A percentile compares a stretch with the other conserved stretches of the same genome.
These are phyloP conservation scores for Auricularia heimuer DNA, from an alignment of 768 basidiomycete genomes.

Conservation along the genomic window DNA sequence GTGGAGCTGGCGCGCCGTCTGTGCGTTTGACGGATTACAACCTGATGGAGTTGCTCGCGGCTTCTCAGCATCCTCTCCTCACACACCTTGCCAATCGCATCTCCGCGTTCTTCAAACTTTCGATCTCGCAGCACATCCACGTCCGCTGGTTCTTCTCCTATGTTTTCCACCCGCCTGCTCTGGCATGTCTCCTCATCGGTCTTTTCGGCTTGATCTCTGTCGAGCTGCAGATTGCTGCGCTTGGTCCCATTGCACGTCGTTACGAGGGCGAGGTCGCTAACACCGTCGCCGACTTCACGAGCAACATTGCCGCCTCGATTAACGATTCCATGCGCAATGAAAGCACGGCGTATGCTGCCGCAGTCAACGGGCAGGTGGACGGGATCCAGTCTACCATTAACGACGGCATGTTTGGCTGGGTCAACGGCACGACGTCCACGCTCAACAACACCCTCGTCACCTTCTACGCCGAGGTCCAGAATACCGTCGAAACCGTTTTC, in stretches of 20 bases:
- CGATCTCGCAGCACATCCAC: constrained; percentile 50
- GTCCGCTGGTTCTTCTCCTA: constrained; percentile 86
- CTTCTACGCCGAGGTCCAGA: constrained; percentile 82
- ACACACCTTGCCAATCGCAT: constrained; percentile 52
- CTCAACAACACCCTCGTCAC: constrained; percentile 78
- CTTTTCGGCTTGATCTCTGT: constrained; percentile 80
- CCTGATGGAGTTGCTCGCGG: constrained; percentile 62
- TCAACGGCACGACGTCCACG: constrained; percentile 78
- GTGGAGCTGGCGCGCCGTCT: constrained; percentile 28
- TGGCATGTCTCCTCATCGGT: constrained; percentile 89
- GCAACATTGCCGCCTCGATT: constrained; percentile 61
- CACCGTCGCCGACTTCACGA: constrained; percentile 56
- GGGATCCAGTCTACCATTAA: constrained; percentile 69
- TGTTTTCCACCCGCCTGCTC: constrained; percentile 82
- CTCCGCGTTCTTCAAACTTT: constrained; percentile 40
- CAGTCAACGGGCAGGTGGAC: constrained; percentile 64
- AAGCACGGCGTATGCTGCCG: constrained; percentile 65
- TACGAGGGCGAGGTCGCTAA: constrained; percentile 54
- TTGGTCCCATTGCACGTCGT: constrained; percentile 60
- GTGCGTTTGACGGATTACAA: constrained; percentile 65
- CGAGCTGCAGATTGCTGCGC: constrained; percentile 74
- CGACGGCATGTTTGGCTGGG: constrained; percentile 87
- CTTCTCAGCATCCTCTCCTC: constrained; percentile 62
- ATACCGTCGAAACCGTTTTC: constrained; percentile 67
- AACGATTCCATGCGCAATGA: constrained; percentile 79